Evolutionary conservation across 2,329 filamentous ascomycete genomes (phyloP).

Genomic region (Epichloe brachyelytri): DNA sequence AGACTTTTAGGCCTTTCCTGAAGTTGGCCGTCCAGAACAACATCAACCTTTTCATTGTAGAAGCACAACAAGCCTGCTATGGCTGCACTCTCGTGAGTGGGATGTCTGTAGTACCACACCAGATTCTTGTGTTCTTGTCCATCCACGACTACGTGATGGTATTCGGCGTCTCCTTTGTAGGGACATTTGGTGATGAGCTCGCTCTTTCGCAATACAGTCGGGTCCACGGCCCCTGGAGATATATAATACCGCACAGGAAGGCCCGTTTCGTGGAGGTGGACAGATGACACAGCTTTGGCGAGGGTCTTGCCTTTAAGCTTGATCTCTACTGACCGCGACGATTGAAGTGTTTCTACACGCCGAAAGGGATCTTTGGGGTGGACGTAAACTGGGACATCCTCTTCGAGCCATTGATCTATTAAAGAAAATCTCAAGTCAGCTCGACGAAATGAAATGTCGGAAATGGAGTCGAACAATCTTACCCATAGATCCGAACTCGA

Average conservation of each 20-base stretch:
- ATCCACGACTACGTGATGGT: constrained; percentile 41
- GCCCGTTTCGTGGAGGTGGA: constrained; percentile 48
- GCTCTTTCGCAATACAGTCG: constrained; percentile 32
- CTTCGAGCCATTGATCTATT: constrained; percentile 34
- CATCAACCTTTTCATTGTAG: constrained; percentile 56
- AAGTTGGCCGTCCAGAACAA: constrained; percentile 38
- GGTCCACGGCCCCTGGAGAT: constrained; percentile 36
- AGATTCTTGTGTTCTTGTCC: constrained; percentile 33
- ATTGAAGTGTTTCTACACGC: constrained; percentile 47
- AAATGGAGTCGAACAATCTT: neutral
- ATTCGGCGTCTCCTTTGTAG: constrained; percentile 54
- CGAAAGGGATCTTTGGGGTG: constrained; percentile 59
- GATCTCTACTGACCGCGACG: constrained; percentile 38
- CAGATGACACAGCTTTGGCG: constrained; percentile 29
- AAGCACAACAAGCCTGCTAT: constrained; percentile 49
- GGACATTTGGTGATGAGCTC: constrained; percentile 45
- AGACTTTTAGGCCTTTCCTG: constrained; percentile 5
- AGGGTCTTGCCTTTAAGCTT: constrained; percentile 32
- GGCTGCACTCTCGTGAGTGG: constrained; percentile 40
- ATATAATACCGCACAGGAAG: constrained; percentile 48
- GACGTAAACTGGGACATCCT: constrained; percentile 43
- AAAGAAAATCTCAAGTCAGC: neutral
- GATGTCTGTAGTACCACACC: constrained; percentile 50
- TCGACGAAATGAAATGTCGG: neutral
- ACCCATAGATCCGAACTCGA: constrained; percentile 25